These are phyloP conservation scores for Tausonia pullulans DNA, from an alignment of 1,284 basidiomycete species.

Conservation along the genomic window DNA sequence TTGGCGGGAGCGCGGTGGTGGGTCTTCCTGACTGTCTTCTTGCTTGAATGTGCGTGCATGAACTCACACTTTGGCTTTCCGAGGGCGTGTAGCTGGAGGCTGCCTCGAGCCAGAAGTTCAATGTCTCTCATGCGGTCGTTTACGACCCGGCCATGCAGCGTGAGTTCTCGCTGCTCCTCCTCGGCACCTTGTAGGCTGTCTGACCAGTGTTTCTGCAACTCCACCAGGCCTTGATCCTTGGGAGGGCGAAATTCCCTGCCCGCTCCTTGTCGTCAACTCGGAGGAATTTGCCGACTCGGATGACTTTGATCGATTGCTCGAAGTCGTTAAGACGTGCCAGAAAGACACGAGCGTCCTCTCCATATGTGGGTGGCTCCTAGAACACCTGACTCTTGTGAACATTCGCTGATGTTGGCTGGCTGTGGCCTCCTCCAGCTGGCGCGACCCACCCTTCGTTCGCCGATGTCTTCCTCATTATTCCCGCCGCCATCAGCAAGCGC, in stretches of 20 bases:
- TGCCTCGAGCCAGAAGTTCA: constrained; percentile 3
- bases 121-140: constrained; percentile 17
- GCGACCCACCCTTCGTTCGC: constrained; percentile 27
- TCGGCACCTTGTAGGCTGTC: background rate
- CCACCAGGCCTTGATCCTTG: constrained; percentile 30
- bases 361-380: too few species aligned
- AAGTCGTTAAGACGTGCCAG: constrained; percentile 18
- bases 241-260: constrained; percentile 28
- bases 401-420: too few species aligned
- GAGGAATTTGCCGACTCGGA: constrained; percentile 34
- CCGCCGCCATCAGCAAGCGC: background rate
- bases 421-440: constrained; percentile 17
- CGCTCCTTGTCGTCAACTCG: constrained; percentile 36
- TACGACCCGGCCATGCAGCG: constrained; percentile 23
- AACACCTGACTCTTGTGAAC: too few species aligned
- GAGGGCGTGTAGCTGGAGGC: too few species aligned
- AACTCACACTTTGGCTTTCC: too few species aligned
- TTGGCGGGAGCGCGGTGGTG: constrained; percentile 33
- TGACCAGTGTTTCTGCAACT: background rate
- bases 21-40: constrained; percentile 15
- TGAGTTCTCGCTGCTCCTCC: background rate
- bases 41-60: background rate
- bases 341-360: too few species aligned
- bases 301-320: constrained; percentile 25
- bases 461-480: constrained; percentile 26